Base-by-base conservation (phyloP, 371 early-diverging fungal genomes). In the Syncephalastrum monosporum region DNA sequence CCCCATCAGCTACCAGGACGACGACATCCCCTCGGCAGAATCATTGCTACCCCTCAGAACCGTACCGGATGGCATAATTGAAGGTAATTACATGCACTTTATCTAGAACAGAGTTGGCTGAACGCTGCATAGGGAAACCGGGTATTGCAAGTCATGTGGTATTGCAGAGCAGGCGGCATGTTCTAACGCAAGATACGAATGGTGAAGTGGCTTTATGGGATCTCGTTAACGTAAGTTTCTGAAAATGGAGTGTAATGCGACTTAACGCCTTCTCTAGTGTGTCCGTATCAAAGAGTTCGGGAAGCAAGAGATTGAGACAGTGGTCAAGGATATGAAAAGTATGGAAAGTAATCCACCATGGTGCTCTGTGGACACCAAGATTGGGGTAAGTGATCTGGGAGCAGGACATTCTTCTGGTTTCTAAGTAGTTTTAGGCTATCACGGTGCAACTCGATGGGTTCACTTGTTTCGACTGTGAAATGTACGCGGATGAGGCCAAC, bases 181-280 rank as follows among this genome's bases (percentile, higher is more conserved):
- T 94, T 0, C 71, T 96, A n/a, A 91, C 95, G 1, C 81, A 89
- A 56, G 90, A 97, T 64, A 88, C 92, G 10, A 80, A 71, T 21
- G 94, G 92, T 0, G 84, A 85, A 45, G 87, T 96, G 15, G 82
- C 83, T 1, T 66, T 95, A 47, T 97, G 97, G 98, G 97, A 98
- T 69, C 78, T 98, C 38, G 81, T 95, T 42, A 77, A 75, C 67
- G 87, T 84, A 71, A 58, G 2, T 17, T 19, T 24, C 23, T 16
- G 5, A 16, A 19, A 42, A 56, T 47, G 46, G 4, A 3, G 13
- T 7, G 17, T 17, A 33, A 8, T 33, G 8, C 10, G 38, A 33
- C 38, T 24, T 16, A 33, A 33, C n/a, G 17, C 55, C 15, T 13
- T 5, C 5, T 53, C 2, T 51, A 85, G 79, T 88, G 89, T 57